Percentiles rank a stretch among this genome's conserved stretches.
These are phyloP conservation scores for Citrullus colocynthis DNA, from an alignment of 306 rosid species.

Conservation along the genomic window DNA sequence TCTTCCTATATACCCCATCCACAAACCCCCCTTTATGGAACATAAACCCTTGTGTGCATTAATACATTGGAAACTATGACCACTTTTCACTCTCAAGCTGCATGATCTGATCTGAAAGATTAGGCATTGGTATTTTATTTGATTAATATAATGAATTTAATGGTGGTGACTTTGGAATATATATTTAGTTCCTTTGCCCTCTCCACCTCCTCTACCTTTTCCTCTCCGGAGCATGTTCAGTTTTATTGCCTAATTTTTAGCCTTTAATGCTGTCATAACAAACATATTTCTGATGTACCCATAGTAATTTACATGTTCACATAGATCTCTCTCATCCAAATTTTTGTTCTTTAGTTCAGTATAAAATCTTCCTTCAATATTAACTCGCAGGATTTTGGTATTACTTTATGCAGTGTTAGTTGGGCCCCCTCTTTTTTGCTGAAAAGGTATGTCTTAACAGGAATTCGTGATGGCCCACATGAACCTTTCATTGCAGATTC, in stretches of 20 bases:
- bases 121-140: background rate
- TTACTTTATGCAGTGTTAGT: constrained; percentile 60
- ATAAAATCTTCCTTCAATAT: constrained; percentile 6
- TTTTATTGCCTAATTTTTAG: background rate
- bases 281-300: constrained; percentile 3
- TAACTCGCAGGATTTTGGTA: constrained; percentile 23
- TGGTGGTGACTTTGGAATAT: background rate
- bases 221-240: background rate
- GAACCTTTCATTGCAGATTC: constrained; percentile 99
- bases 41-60: background rate
- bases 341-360: background rate
- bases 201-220: background rate
- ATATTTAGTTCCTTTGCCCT: background rate
- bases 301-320: background rate
- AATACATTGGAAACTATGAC: background rate
- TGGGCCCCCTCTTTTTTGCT: constrained; percentile 98
- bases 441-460: constrained; percentile 90
- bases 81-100: background rate
- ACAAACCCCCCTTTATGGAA: background rate
- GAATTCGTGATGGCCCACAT: constrained; percentile 95
- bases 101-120: background rate
- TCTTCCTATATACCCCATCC: background rate
- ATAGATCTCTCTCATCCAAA: background rate
- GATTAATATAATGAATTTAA: background rate
- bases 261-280: background rate